Conservation (phyloP, 192 early-diverging fungal genomes). For the Linnemannia hyalina region DNA sequence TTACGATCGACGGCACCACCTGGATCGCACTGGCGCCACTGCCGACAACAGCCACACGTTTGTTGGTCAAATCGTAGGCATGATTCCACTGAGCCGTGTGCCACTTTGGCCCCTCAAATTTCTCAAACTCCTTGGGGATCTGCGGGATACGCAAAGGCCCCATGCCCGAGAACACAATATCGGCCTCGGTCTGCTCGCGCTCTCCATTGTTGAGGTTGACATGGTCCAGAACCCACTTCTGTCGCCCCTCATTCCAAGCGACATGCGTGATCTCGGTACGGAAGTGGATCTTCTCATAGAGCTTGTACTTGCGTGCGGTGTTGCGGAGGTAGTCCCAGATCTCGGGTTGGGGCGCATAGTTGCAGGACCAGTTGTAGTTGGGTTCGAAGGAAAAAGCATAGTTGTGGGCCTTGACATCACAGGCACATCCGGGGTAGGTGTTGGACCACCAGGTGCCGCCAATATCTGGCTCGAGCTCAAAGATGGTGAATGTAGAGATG, state of each 20-base stretch:
- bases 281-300: conserved; percentile 57
- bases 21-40: conserved; percentile 46
- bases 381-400: conserved; percentile 58
- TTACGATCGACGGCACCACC: conserved; percentile 47
- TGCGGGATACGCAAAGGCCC: conserved; percentile 62
- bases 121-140: conserved; percentile 59
- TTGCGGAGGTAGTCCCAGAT: conserved; percentile 57
- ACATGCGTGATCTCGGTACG: conserved; percentile 52
- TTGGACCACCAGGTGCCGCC: conserved; percentile 68
- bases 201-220: conserved; percentile 26
- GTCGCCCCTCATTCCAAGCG: conserved; percentile 43
- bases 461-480: conserved; percentile 60
- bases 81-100: conserved; percentile 55
- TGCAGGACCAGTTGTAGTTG: conserved; percentile 58
- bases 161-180: conserved; percentile 57
- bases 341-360: conserved; percentile 53
- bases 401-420: conserved; percentile 58
- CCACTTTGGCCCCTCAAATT: conserved; percentile 44
- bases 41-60: conserved; percentile 35
- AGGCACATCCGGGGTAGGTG: conserved; percentile 60
- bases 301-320: conserved; percentile 49
- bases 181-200: conserved; percentile 11
- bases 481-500: conserved; percentile 54
- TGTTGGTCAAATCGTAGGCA: conserved; percentile 35
- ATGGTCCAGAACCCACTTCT: conserved; percentile 49